Conservation (phyloP, 192 early-diverging fungal species). For the Coemansia umbellata region DNA sequence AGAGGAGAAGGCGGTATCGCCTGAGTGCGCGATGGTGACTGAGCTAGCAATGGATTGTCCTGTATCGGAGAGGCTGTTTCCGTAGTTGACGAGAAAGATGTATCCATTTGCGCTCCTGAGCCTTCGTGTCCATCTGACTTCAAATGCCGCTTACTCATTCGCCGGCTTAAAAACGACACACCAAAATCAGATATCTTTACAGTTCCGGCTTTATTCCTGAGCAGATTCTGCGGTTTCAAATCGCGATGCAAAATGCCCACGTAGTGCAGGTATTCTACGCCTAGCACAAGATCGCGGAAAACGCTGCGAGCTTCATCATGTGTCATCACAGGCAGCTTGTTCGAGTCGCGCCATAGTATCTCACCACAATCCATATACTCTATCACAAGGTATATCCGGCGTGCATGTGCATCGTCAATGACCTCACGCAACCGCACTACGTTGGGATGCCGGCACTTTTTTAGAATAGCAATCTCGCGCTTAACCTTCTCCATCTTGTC, state of each 20-base stretch:
- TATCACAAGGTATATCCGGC: slow-evolving; percentile 91
- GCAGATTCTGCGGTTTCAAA: slow-evolving; percentile 96
- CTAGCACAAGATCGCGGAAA: slow-evolving; percentile 86
- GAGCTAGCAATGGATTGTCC: not conserved
- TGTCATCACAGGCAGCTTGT: slow-evolving; percentile 61
- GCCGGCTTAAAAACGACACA: slow-evolving; percentile 77
- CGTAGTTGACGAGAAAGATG: not conserved
- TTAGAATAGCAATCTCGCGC: slow-evolving; percentile 93
- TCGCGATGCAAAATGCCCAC: slow-evolving; percentile 97
- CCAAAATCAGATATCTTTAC: slow-evolving; percentile 99
- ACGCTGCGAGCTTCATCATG: slow-evolving; percentile 66
- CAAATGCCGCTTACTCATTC: slow-evolving; percentile 15
- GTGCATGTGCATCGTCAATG: slow-evolving; percentile 86
- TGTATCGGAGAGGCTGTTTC: not conserved
- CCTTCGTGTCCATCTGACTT: not conserved
- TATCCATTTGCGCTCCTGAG: not conserved
- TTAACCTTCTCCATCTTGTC: slow-evolving; percentile 76
- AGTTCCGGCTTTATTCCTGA: slow-evolving; percentile 65
- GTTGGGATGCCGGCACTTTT: slow-evolving; percentile 91
- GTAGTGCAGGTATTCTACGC: slow-evolving; percentile 91
- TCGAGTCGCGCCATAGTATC: slow-evolving; percentile 76
- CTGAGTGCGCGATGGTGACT: not conserved
- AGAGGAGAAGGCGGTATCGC: slow-evolving; percentile 24
- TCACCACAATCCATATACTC: slow-evolving; percentile 94
- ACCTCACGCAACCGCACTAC: slow-evolving; percentile 88